Percentiles rank a stretch among this genome's conserved stretches.
Conservation (phyloP, 495 filamentous ascomycete genomes). For the Aspergillus mulundensis region DNA sequence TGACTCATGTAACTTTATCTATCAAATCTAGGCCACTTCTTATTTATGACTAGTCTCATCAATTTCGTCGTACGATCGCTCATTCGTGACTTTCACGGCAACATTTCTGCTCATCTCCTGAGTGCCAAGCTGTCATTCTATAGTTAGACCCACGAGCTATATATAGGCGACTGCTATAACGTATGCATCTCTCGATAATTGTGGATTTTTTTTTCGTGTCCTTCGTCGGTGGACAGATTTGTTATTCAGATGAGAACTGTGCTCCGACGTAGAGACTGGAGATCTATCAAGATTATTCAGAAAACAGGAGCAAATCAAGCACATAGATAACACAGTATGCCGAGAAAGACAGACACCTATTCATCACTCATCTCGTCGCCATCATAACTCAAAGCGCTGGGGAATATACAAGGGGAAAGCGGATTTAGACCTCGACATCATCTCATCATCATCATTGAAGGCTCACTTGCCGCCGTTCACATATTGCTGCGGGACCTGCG, state of each 20-base stretch:
- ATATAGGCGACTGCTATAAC: not conserved
- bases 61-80: not conserved
- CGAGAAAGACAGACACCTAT: not conserved
- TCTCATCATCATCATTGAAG: not conserved
- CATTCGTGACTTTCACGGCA: not conserved
- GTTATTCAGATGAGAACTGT: not conserved
- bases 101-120: not conserved
- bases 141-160: not conserved
- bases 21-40: not conserved
- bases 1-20: not conserved
- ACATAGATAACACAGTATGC: conserved; percentile 5
- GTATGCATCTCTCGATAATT: not conserved
- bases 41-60: not conserved
- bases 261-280: not conserved
- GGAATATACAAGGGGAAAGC: conserved; percentile 21
- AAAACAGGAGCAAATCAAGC: not conserved
- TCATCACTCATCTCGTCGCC: conserved; percentile 6
- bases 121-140: not conserved
- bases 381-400: conserved; percentile 14
- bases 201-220: not conserved
- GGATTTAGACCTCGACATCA: not conserved
- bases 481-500: conserved; percentile 33
- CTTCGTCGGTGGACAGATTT: not conserved
- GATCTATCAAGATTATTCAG: conserved; percentile 3
- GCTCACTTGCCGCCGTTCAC: conserved; percentile 14